Evolutionary conservation across 352 stramenopile genomes (phyloP).

Genomic region (Phytophthora pisi): DNA sequence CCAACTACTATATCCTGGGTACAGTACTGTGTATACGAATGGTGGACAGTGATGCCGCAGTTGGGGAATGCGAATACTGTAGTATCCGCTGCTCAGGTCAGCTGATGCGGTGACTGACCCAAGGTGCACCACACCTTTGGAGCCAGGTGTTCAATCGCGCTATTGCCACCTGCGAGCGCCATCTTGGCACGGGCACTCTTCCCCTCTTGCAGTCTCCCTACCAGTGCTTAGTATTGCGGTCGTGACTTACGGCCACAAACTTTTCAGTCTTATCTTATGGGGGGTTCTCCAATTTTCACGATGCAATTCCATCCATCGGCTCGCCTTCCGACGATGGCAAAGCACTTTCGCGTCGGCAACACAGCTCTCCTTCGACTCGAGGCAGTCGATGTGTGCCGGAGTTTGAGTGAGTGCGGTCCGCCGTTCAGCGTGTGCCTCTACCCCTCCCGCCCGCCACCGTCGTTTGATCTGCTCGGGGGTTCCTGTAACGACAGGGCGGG

Average conservation of each 20-base stretch:
- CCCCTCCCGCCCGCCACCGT: constrained; percentile 17
- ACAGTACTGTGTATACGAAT: no score
- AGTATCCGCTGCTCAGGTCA: constrained; percentile 11
- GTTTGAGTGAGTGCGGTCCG: constrained; percentile 4
- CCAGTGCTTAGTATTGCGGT: constrained; percentile 1
- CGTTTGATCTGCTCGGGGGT: constrained; percentile 30
- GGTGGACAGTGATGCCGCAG: background rate
- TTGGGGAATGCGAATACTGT: background rate
- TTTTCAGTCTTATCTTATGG: constrained; percentile 4
- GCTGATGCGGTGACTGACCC: constrained; percentile 22
- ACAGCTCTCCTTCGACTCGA: background rate
- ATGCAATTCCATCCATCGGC: constrained; percentile 11
- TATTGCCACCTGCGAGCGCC: constrained; percentile 1
- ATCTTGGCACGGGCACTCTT: constrained; percentile 16
- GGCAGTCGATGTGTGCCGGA: background rate
- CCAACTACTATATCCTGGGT: background rate
- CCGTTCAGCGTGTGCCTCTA: constrained; percentile 33
- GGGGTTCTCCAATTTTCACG: background rate
- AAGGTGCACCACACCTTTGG: constrained; percentile 14
- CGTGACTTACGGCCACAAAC: constrained; percentile 5
- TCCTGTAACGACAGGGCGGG: constrained; percentile 15
- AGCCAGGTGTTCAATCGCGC: constrained; percentile 10
- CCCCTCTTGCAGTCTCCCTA: background rate
- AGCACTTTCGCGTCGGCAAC: background rate
- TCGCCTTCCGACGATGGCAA: constrained; percentile 9